phyloP scores from a whole-genome alignment of 768 basidiomycete species.

The Agaricus bisporus region DNA sequence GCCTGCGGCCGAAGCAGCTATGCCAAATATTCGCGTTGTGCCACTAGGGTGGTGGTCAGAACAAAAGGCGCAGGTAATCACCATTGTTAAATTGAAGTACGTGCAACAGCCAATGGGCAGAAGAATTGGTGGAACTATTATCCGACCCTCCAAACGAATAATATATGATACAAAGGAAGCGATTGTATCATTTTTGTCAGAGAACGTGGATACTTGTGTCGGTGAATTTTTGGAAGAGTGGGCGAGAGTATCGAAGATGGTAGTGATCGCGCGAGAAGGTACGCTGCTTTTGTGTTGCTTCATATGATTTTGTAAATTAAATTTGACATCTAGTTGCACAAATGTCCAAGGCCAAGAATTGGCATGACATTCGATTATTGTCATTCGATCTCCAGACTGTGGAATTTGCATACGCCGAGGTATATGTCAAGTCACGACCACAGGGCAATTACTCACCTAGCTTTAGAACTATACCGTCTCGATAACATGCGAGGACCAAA shows the following conservation, averaged over 20 bases:
- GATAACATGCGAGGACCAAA: constrained; percentile 74
- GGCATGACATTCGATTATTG: constrained; percentile 73
- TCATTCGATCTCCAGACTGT: constrained; percentile 91
- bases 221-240: constrained; percentile 90
- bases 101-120: constrained; percentile 83
- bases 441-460: background rate
- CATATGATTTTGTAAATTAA: background rate
- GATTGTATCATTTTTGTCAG: constrained; percentile 83
- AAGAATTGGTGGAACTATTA: constrained; percentile 55
- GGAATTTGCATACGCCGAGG: constrained; percentile 76
- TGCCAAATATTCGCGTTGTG: constrained; percentile 87
- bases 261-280: constrained; percentile 90
- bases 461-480: constrained; percentile 68
- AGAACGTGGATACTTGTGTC: constrained; percentile 83
- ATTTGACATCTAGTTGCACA: constrained; percentile 56
- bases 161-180: constrained; percentile 87
- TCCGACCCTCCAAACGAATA: constrained; percentile 82
- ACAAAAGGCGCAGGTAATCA: constrained; percentile 67
- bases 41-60: constrained; percentile 91
- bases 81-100: constrained; percentile 86
- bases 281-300: constrained; percentile 10
- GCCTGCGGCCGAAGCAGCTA: constrained; percentile 85
- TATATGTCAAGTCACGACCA: constrained; percentile 25
- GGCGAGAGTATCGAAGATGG: constrained; percentile 90
- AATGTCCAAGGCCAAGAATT: constrained; percentile 68